Conservation (phyloP, 768 basidiomycete species). For the Ramaria sp. region DNA sequence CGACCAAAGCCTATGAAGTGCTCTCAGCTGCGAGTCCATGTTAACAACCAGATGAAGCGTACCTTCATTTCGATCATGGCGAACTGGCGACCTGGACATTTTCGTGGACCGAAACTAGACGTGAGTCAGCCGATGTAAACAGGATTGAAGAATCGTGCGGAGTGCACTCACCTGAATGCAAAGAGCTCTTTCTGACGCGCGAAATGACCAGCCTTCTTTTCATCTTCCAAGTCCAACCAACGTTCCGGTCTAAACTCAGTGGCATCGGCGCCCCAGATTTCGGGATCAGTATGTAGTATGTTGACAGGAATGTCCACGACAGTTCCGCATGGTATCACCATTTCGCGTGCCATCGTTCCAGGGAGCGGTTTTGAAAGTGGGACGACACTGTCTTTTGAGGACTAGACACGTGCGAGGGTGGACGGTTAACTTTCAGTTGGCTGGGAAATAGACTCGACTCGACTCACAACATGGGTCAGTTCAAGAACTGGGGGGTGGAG, state of each 20-base stretch:
- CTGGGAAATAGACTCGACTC: neutral
- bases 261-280: slow-evolving; percentile 52
- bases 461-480: slow-evolving; percentile 46
- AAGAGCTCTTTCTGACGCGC: slow-evolving; percentile 35
- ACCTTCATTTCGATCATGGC: slow-evolving; percentile 54
- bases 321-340: slow-evolving; percentile 48
- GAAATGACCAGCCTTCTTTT: slow-evolving; percentile 12
- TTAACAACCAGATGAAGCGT: slow-evolving; percentile 18
- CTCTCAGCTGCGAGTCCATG: neutral
- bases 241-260: slow-evolving; percentile 48
- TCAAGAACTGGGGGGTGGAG: slow-evolving; percentile 53
- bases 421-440: neutral
- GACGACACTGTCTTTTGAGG: slow-evolving; percentile 38
- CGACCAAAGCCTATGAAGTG: slow-evolving; percentile 25
- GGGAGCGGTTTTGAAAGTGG: slow-evolving; percentile 44
- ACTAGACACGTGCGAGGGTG: slow-evolving; percentile 8
- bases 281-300: slow-evolving; percentile 42
- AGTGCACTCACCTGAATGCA: slow-evolving; percentile 39
- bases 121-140: slow-evolving; percentile 11
- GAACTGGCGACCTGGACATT: slow-evolving; percentile 50
- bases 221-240: slow-evolving; percentile 40
- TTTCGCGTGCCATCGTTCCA: slow-evolving; percentile 30
- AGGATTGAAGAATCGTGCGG: neutral
- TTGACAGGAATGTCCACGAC: slow-evolving; percentile 44
- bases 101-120: slow-evolving; percentile 34